phyloP scores from a whole-genome alignment of 1,139 yeast genomes.

The Protomyces arabidopsidicola region DNA sequence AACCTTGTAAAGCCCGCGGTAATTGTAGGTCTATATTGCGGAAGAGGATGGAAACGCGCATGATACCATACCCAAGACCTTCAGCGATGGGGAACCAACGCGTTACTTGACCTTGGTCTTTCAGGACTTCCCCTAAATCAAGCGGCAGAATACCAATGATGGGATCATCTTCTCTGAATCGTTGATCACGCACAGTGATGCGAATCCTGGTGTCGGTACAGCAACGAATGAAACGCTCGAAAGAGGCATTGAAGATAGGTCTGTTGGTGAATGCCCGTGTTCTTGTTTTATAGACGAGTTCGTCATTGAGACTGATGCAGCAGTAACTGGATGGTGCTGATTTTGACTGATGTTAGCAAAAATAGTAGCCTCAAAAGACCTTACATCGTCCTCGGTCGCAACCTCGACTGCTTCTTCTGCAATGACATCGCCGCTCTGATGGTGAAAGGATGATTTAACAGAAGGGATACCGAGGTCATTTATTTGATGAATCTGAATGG shows the following conservation, averaged over 20 bases:
- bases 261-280: constrained; percentile 26
- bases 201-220: constrained; percentile 14
- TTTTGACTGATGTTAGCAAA: background rate
- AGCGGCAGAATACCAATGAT: constrained; percentile 27
- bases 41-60: constrained; percentile 26
- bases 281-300: constrained; percentile 26
- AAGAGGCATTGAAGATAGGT: constrained; percentile 28
- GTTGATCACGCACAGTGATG: constrained; percentile 22
- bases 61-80: constrained; percentile 27
- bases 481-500: constrained; percentile 28
- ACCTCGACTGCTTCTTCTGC: constrained; percentile 21
- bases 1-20: constrained; percentile 23
- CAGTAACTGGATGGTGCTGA: constrained; percentile 28
- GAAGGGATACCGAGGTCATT: constrained; percentile 15
- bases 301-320: constrained; percentile 26
- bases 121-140: constrained; percentile 13
- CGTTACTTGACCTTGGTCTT: constrained; percentile 25
- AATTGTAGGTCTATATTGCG: constrained; percentile 20
- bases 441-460: background rate
- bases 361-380: background rate
- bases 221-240: constrained; percentile 26
- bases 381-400: constrained; percentile 19
- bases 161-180: constrained; percentile 29
- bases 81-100: constrained; percentile 27
- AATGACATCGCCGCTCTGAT: constrained; percentile 11